These are phyloP conservation scores for Rhodotorula kratochvilovae DNA, from an alignment of 768 basidiomycete genomes.

Conservation along the genomic window DNA sequence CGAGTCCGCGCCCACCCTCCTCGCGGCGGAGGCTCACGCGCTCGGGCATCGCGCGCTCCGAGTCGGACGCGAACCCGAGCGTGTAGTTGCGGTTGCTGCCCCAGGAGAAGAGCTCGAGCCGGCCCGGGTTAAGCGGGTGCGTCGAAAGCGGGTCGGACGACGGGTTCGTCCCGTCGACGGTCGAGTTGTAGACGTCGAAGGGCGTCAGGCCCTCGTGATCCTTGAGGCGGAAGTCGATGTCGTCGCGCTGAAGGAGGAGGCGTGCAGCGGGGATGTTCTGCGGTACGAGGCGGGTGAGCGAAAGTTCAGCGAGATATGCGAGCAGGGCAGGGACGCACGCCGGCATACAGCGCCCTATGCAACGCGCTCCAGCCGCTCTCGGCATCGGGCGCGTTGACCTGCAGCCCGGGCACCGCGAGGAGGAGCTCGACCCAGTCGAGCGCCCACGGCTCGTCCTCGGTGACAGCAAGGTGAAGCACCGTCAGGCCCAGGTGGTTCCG, in stretches of 20 bases:
- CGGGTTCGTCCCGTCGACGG: slow-evolving; percentile 69
- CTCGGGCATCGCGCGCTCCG: slow-evolving; percentile 75
- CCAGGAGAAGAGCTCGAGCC: slow-evolving; percentile 75
- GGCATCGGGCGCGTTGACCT: slow-evolving; percentile 70
- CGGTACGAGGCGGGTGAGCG: background rate
- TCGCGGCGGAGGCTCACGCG: slow-evolving; percentile 56
- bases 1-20: slow-evolving; percentile 42
- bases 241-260: slow-evolving; percentile 67
- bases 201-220: slow-evolving; percentile 86
- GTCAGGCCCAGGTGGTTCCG: slow-evolving; percentile 68
- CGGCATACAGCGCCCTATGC: slow-evolving; percentile 66
- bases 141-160: slow-evolving; percentile 34
- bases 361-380: slow-evolving; percentile 90
- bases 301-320: too few species aligned
- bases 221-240: slow-evolving; percentile 67
- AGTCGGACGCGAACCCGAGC: slow-evolving; percentile 74
- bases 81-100: slow-evolving; percentile 82
- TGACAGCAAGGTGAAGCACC: slow-evolving; percentile 74
- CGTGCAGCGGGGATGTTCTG: slow-evolving; percentile 54
- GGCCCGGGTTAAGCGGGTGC: slow-evolving; percentile 33
- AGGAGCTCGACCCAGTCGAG: slow-evolving; percentile 73
- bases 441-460: slow-evolving; percentile 58
- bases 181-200: slow-evolving; percentile 89
- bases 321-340: slow-evolving; percentile 53
- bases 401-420: slow-evolving; percentile 67